Evolutionary conservation across 2,329 filamentous ascomycete genomes (phyloP).

Genomic region (Arthrobotrys pseudoclavata): DNA sequence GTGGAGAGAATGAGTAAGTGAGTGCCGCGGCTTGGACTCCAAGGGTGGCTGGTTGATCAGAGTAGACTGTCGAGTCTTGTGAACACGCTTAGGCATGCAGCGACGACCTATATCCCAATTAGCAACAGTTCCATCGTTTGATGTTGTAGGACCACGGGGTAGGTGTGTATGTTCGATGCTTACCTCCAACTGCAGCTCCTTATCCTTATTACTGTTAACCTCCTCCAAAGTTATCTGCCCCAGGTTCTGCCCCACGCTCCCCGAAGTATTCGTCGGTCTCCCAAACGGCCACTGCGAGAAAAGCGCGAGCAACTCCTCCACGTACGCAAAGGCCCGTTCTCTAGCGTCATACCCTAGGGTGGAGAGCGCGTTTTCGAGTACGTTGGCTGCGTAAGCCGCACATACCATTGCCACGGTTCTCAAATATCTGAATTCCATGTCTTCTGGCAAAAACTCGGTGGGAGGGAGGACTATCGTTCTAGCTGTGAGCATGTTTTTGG

Average conservation of each 20-base stretch:
- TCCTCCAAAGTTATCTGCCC: constrained; percentile 90
- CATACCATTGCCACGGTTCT: constrained; percentile 97
- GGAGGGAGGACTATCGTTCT: constrained; percentile 90
- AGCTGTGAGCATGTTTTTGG: constrained; percentile 91
- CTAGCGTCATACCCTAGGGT: constrained; percentile 93
- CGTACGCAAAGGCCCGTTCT: constrained; percentile 95
- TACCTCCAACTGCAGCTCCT: constrained; percentile 96
- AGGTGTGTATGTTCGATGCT: constrained; percentile 62
- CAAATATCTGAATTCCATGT: constrained; percentile 91
- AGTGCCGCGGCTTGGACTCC: background rate
- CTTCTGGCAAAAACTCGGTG: constrained; percentile 91
- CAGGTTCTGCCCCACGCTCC: constrained; percentile 92
- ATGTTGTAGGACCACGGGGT: background rate
- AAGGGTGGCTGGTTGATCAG: constrained; percentile 67
- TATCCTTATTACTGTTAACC: constrained; percentile 86
- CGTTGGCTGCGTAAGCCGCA: constrained; percentile 96
- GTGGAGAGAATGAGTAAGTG: background rate
- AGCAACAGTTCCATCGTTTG: background rate
- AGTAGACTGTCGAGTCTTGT: constrained; percentile 96
- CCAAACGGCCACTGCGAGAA: constrained; percentile 99
- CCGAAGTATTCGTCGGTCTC: constrained; percentile 77
- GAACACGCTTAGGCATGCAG: constrained; percentile 96
- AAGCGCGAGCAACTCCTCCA: constrained; percentile 93
- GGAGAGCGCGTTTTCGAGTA: constrained; percentile 95
- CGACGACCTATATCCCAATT: constrained; percentile 74